Evolutionary conservation across 2,329 filamentous ascomycete genomes (phyloP), one percentile per base, ranked within the genome.

Genomic region (Venturia oleaginea): DNA sequence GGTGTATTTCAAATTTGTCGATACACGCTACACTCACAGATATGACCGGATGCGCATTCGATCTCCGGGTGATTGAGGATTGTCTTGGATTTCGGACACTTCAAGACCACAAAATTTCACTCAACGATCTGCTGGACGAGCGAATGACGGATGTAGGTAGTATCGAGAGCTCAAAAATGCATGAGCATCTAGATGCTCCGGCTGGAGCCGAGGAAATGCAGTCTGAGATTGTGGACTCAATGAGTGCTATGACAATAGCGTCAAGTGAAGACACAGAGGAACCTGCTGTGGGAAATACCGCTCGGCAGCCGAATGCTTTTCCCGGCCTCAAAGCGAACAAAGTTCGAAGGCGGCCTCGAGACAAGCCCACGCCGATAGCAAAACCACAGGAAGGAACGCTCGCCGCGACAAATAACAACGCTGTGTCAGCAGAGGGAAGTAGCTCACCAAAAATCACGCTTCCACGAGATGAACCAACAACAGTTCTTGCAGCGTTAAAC

Each of bases 21-120:
- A 87, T 97, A 59, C 92, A 94, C 72, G 93, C 94, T 8, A 97
- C 93, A 0, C 92, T 92, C 3, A 81, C 96, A 67, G 94, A 97
- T 72, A 94, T 93, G 13, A 92, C 91, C 1, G 85, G 89, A 24
- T 89, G 97, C 74, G 94, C 92, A 4, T 86, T 96, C 71, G 81
- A 85, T n/a, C 91, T 97, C 71, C 94, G 89, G 5, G 79, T 97
- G 15, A 79, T 97, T 46, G 87, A 94, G 62, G 92, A 97, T 73
- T 97, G 92, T 74, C 85, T 96, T 64, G 92, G 92, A 13, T 96
- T 88, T 71, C 85, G 90, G 59, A 86, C 81, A 69, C 84, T 86
- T 65, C 75, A 79, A 22, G 85, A 91, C 54, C 91, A 96, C 69
- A 79, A 84, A 55, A 80, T 84, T 67, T 89, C 92, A 0, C 79